Percentiles rank a stretch among this genome's conserved stretches.
These are phyloP conservation scores for Candida insectorum DNA, from an alignment of 805 yeast species.

Conservation along the genomic window DNA sequence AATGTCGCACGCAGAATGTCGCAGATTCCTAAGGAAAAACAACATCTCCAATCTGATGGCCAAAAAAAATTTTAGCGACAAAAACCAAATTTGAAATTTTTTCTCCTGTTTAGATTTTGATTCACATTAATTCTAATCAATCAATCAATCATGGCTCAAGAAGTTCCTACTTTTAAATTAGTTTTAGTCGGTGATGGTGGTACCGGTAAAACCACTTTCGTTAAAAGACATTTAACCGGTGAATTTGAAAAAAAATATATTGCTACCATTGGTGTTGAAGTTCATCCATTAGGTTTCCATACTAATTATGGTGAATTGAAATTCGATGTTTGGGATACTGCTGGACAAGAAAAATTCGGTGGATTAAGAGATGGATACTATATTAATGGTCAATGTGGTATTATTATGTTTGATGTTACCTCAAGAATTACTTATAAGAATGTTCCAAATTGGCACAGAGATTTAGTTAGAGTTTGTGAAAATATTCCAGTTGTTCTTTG, in stretches of 20 bases:
- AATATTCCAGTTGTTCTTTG: slow-evolving; percentile 98
- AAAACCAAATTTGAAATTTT: no score
- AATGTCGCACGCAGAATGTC: not conserved
- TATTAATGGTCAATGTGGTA: slow-evolving; percentile 99
- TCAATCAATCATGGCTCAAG: slow-evolving; percentile 53
- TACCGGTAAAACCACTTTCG: slow-evolving; percentile 99
- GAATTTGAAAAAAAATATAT: slow-evolving; percentile 98
- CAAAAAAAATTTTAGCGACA: not conserved
- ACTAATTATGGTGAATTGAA: slow-evolving; percentile 98
- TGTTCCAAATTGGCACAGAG: slow-evolving; percentile 99
- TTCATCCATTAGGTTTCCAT: slow-evolving; percentile 96
- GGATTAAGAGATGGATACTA: slow-evolving; percentile 99
- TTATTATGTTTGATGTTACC: slow-evolving; percentile 99
- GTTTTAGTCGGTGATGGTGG: slow-evolving; percentile 99
- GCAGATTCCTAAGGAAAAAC: not conserved
- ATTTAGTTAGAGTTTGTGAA: slow-evolving; percentile 98
- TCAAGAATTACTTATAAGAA: slow-evolving; percentile 99
- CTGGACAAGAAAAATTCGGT: slow-evolving; percentile 99
- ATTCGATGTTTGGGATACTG: slow-evolving; percentile 99
- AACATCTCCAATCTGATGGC: not conserved
- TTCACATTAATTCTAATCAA: not conserved
- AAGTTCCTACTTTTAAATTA: slow-evolving; percentile 95
- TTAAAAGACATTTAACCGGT: slow-evolving; percentile 99
- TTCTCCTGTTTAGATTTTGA: not conserved
- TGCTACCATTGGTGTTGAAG: slow-evolving; percentile 99